Evolutionary conservation across 2,329 filamentous ascomycete species (phyloP).

Genomic region (Stachybotrys chartarum): DNA sequence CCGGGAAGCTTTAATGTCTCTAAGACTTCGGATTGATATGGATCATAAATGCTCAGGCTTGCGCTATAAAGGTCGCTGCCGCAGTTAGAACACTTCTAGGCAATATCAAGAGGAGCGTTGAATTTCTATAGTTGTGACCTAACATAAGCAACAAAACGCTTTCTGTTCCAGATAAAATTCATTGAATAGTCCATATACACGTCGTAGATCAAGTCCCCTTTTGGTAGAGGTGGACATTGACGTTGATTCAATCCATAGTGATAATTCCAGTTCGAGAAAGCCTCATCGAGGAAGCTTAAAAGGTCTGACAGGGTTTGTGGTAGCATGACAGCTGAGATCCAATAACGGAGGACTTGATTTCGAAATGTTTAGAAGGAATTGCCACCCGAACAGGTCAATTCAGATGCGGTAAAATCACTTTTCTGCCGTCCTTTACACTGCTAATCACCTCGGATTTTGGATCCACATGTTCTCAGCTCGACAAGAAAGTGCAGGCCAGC

Average conservation of each 20-base stretch:
- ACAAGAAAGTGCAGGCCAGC: too few species aligned
- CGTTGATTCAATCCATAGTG: neutral
- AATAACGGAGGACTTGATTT: too few species aligned
- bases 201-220: slow-evolving; percentile 1
- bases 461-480: too few species aligned
- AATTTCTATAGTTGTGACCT: neutral
- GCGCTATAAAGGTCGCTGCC: slow-evolving; percentile 1
- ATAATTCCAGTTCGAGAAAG: neutral
- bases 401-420: too few species aligned
- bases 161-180: slow-evolving; percentile 5
- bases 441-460: too few species aligned
- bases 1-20: slow-evolving; percentile 2
- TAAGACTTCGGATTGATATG: slow-evolving; percentile 1
- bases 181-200: slow-evolving; percentile 4
- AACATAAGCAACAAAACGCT: slow-evolving; percentile 4
- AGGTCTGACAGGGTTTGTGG: neutral
- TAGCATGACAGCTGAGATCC: neutral
- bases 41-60: slow-evolving; percentile 1
- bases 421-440: too few species aligned
- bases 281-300: neutral
- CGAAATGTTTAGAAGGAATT: too few species aligned
- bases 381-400: too few species aligned
- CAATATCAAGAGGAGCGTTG: neutral
- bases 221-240: slow-evolving; percentile 1
- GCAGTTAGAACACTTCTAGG: neutral